Base-by-base conservation (phyloP, 2,329 filamentous ascomycete species). In the Scytalidium lignicola region DNA sequence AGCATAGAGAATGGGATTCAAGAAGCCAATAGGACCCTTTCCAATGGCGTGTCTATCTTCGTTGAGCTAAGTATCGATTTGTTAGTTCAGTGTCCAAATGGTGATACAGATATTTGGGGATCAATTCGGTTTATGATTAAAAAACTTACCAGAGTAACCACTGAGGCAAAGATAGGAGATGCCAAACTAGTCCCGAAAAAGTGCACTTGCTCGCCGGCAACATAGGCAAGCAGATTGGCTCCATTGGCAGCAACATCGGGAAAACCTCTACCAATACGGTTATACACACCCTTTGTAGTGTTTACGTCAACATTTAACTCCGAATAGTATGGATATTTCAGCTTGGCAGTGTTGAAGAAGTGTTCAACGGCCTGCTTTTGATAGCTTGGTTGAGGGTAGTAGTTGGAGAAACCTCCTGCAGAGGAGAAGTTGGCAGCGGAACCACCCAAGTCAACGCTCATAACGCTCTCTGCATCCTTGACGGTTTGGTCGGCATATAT, bases 241-340 rank as follows among this genome's bases (percentile, higher is more conserved):
- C 46, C 46, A 18, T 48, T 44, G 7, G 47, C 47, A 23, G 44
- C 17, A 23, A 79, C 64, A 56, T 79, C 76, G 2, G 76, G 76
- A 58, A 76, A 77, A 1, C 63, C 76, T 26, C 75, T 71, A 3
- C 75, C 76, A 4, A 59, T 60, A 20, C 66, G 62, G 61, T 72
- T 69, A 65, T 43, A 48, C 10, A 48, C 47, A 2, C 28, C 23
- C 7, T 17, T 56, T 32, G 50, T 51, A 18, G 43, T 48, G 20
- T 43, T 15, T 10, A 43, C 40, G 32, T 37, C 17, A 12, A 32
- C 28, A 12, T 26, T n/a, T 44, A 43, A 17, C n/a, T 51, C 57
- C 0, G 55, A 55, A 48, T 62, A 61, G 40, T 57, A 58, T 39
- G 55, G 57, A 22, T 59, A 58, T 1, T 46, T 45, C 5, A 52